Evolutionary conservation across 257 asterid species (phyloP), one percentile per base, ranked within the genome.

Genomic region (Solanum pinnatisectum): DNA sequence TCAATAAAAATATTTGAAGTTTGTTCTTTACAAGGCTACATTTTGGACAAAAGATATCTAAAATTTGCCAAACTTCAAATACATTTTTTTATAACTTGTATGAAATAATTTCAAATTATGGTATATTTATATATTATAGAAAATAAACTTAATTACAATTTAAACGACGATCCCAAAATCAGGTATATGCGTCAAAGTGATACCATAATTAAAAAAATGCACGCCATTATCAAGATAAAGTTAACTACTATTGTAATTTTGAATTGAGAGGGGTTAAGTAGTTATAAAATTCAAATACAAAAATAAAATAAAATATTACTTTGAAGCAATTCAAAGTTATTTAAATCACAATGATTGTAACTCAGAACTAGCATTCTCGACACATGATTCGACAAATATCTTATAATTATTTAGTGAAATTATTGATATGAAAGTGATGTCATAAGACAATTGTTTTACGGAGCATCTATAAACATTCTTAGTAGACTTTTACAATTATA

Each of bases 81-180:
- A 27, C 36, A 25, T 2, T 10, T 65, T 25, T 65, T 25, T 11
- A 25, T 11, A 25, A 13, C 10, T 67, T 67, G 9, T 67, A 12
- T 67, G 18, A 67, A 67, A 67, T 12, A 25, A 25, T 67, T 67
- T 27, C 35, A 67, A 67, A 0, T 12, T 25, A 6, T 1, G 8
- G 6, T 65, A n/a, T 65, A n/a, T 65, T 65, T n/a, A n/a, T 65
- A n/a, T n/a, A n/a, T 65, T 9, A 4, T 23, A 23, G 16, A 63
- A 65, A 65, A 65, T n/a, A 0, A 25, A 25, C 36, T 67, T 0
- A 25, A 67, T 67, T 25, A 67, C 0, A 12, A 67, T 5, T 67
- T 25, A 67, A 25, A 67, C 0, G 7, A 67, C 2, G 0, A 25
- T 67, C 20, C 35, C 9, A 65, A n/a, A 65, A 65, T 65, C 0